phyloP scores from a whole-genome alignment of 73 alveolate genomes.

The Paramecium sonneborni region DNA sequence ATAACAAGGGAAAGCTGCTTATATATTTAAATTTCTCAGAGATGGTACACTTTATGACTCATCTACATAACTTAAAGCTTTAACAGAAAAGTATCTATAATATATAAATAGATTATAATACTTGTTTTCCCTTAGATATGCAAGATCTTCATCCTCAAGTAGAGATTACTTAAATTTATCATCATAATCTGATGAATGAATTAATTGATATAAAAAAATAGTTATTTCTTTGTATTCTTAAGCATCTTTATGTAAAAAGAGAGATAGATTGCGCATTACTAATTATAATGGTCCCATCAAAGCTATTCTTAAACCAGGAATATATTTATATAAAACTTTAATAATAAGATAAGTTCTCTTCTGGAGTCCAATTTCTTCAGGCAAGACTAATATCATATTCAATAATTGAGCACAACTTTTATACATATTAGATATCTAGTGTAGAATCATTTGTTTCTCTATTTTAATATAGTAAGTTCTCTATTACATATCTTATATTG shows the following conservation, averaged over 20 bases:
- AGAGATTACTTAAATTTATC: conserved; percentile 10
- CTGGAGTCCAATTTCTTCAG: neutral
- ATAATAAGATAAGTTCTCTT: neutral
- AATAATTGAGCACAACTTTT: neutral
- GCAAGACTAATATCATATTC: neutral
- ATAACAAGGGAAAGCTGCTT: conserved; percentile 25
- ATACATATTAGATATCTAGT: neutral
- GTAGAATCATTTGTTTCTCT: neutral
- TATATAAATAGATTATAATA: neutral
- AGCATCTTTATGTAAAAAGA: neutral
- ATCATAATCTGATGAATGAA: conserved; percentile 26
- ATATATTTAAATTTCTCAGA: neutral
- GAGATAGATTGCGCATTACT: conserved; percentile 24
- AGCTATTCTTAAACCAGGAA: neutral
- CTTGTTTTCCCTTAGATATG: conserved; percentile 42
- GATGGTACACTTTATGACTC: neutral
- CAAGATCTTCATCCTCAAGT: conserved; percentile 11
- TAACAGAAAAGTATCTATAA: conserved; percentile 43
- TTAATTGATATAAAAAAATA: neutral
- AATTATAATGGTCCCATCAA: neutral
- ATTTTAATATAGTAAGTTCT: neutral
- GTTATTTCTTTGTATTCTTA: neutral
- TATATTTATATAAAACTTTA: neutral
- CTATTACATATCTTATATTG: neutral
- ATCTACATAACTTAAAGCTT: conserved; percentile 16